These are phyloP conservation scores for Cerioporus squamosus DNA, from an alignment of 1,284 basidiomycete species.

Conservation along the genomic window DNA sequence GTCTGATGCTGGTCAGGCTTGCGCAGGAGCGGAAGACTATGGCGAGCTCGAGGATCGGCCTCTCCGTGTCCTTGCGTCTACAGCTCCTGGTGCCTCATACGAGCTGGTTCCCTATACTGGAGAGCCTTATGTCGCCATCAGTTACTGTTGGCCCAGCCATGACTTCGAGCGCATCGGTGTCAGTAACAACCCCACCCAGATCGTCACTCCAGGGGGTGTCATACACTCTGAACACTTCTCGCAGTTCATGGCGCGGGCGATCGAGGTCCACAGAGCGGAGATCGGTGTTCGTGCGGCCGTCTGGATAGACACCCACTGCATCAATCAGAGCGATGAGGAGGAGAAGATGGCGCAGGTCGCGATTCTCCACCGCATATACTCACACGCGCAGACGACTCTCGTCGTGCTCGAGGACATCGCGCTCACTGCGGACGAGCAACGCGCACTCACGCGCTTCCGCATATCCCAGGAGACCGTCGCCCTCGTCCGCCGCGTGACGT, in stretches of 20 bases:
- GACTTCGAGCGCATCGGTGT: not conserved
- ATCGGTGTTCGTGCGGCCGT: not conserved
- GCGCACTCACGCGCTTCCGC: not conserved
- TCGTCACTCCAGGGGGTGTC: not conserved
- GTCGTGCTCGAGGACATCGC: conserved; percentile 18
- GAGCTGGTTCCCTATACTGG: conserved; percentile 9
- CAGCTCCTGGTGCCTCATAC: not conserved
- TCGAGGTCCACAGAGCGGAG: conserved; percentile 1
- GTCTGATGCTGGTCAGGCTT: conserved; percentile 5
- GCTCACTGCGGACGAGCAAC: conserved; percentile 1
- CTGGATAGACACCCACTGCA: conserved; percentile 22
- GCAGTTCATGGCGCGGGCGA: conserved; percentile 9
- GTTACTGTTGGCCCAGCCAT: conserved; percentile 18
- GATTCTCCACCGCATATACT: conserved; percentile 20
- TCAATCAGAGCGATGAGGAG: conserved; percentile 7
- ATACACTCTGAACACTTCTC: conserved; percentile 14
- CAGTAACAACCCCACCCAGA: not conserved
- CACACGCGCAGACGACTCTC: conserved; percentile 8
- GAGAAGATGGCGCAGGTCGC: conserved; percentile 21
- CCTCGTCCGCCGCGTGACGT: conserved; percentile 4
- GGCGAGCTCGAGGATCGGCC: not conserved
- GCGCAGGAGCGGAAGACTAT: conserved; percentile 4
- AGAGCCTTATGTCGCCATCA: conserved; percentile 17
- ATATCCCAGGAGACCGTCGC: not conserved
- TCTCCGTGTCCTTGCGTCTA: conserved; percentile 8